These are phyloP conservation scores for Komagataella ulmi DNA, from an alignment of 805 yeast species.

Conservation along the genomic window DNA sequence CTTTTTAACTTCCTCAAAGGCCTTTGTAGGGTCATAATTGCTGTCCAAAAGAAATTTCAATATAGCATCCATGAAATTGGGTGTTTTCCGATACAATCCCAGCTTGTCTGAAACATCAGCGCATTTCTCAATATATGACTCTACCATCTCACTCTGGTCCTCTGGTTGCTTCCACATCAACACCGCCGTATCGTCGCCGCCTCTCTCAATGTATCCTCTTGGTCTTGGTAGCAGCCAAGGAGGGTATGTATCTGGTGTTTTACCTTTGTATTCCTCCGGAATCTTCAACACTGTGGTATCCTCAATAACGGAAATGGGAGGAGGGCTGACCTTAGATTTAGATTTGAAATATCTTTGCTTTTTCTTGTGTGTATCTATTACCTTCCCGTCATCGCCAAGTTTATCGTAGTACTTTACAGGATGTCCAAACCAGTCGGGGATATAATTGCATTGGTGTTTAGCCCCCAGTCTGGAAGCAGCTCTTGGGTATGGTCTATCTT, in stretches of 20 bases:
- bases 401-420: slow-evolving; percentile 55
- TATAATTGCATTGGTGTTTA: slow-evolving; percentile 57
- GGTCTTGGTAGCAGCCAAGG: slow-evolving; percentile 74
- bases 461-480: slow-evolving; percentile 69
- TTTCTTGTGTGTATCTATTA: slow-evolving; percentile 6
- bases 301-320: slow-evolving; percentile 6
- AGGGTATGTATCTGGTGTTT: slow-evolving; percentile 36
- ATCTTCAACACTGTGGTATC: slow-evolving; percentile 14
- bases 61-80: slow-evolving; percentile 73
- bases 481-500: slow-evolving; percentile 69
- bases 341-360: slow-evolving; percentile 13
- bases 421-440: slow-evolving; percentile 51
- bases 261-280: slow-evolving; percentile 31
- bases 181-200: slow-evolving; percentile 52
- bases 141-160: slow-evolving; percentile 23
- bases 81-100: slow-evolving; percentile 45
- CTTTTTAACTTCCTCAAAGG: slow-evolving; percentile 29
- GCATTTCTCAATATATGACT: slow-evolving; percentile 41
- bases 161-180: slow-evolving; percentile 51
- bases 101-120: slow-evolving; percentile 42
- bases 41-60: slow-evolving; percentile 38
- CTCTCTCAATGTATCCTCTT: slow-evolving; percentile 73
- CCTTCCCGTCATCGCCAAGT: slow-evolving; percentile 7
- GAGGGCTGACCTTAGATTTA: slow-evolving; percentile 5
- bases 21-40: slow-evolving; percentile 34